These are phyloP conservation scores for Kazachstania sp. DNA, from an alignment of 1,139 yeast genomes.

Conservation along the genomic window DNA sequence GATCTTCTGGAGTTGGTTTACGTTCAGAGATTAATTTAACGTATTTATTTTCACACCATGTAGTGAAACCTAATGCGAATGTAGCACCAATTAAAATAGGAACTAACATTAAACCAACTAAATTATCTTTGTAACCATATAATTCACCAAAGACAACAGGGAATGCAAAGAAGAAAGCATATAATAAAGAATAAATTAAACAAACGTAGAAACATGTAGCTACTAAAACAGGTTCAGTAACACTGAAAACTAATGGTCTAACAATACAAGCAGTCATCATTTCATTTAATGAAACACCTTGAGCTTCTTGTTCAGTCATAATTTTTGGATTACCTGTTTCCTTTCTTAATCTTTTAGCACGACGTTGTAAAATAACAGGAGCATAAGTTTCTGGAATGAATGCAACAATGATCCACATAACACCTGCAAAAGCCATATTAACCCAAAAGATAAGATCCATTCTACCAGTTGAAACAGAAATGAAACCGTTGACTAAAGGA, in stretches of 20 bases:
- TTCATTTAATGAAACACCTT: conserved; percentile 57
- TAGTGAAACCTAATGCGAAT: conserved; percentile 64
- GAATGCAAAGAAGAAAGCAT: conserved; percentile 88
- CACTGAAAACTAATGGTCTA: conserved; percentile 66
- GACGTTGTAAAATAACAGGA: conserved; percentile 68
- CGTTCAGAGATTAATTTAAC: conserved; percentile 44
- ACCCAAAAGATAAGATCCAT: conserved; percentile 77
- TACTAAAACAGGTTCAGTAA: conserved; percentile 77
- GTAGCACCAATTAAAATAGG: conserved; percentile 83
- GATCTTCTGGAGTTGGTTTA: conserved; percentile 76
- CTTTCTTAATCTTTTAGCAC: conserved; percentile 63
- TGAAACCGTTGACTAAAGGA: conserved; percentile 83
- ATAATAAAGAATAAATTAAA: conserved; percentile 73
- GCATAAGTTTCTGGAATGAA: conserved; percentile 84
- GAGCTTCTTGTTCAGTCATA: conserved; percentile 88
- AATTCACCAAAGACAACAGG: conserved; percentile 64
- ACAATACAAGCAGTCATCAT: conserved; percentile 57
- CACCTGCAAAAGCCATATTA: conserved; percentile 85
- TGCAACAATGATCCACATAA: conserved; percentile 58
- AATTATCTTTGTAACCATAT: conserved; percentile 59
- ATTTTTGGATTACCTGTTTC: conserved; percentile 75
- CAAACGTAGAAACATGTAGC: conserved; percentile 80
- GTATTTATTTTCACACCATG: conserved; percentile 58
- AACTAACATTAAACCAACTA: conserved; percentile 73
- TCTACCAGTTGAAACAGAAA: conserved; percentile 58